Evolutionary conservation across 1,139 yeast species (phyloP), one percentile per base, ranked within the genome.

Genomic region (Saccharomyces hybrid): DNA sequence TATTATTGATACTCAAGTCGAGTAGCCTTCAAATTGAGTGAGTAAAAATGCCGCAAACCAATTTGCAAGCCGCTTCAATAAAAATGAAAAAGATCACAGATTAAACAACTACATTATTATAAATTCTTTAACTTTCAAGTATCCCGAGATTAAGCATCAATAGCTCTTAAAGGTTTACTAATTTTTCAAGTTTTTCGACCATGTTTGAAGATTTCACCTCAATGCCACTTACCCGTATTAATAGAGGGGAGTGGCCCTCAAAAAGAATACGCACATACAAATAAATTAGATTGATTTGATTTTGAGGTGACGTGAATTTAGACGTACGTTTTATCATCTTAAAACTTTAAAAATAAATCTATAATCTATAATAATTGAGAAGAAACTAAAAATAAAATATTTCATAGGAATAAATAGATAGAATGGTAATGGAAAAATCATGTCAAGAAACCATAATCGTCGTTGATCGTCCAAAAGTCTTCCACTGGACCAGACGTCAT

Each of bases 361-460:
- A n/a, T 26, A 11, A n/a, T 29, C 24, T 21, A 48, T 48, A 16
- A 41, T 14, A 11, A 4, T 8, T 27, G 16, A 9, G 8, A 48
- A 27, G 11, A 24, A 8, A 48, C 8, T 7, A 34, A 24, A 12
- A 38, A 16, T 4, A 19, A 19, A 19, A 38, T 8, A 9, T 19
- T 11, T 19, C 9, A 9, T 38, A 38, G 7, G 11, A n/a, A 19
- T 21, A 27, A 29, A 16, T 21, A 44, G 27, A 16, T 21, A 44
- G 27, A 47, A 5, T 12, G 21, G n/a, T 14, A 42, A 48, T 28
- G 31, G 38, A 24, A 29, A 29, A 16, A 26, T 56, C 53, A 74
- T 2, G 78, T 73, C 38, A 75, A 58, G 56, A 76, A 76, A 5
- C 78, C 79, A 57, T 75, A 74, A 57, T 76, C 78, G 55, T 73